Evolutionary conservation across 768 basidiomycete genomes (phyloP), one percentile per base, ranked within the genome.

Genomic region (Pholiota microspora): DNA sequence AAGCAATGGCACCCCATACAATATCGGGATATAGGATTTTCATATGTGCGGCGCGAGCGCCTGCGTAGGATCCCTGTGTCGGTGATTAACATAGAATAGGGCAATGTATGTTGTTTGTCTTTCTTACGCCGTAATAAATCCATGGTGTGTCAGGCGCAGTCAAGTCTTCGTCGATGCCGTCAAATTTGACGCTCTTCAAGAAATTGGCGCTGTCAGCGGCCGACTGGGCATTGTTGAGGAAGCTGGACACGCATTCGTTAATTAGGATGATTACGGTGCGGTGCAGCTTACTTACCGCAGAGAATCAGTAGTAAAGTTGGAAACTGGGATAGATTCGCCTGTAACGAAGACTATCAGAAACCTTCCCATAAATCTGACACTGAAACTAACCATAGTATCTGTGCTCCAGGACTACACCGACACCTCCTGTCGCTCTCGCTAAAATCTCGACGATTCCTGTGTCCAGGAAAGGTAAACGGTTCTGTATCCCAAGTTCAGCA

Each of bases 61-160:
- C 95, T 8, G 94, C 94, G 61, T 96, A 96, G 0, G 91, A 94
- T 7, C 90, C 89, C 87, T 88, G n/a, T n/a, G n/a, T n/a, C n/a
- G n/a, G n/a, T n/a, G n/a, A 60, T 4, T 35, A 31, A 58, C 10
- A 44, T n/a, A 27, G 45, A 7, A 24, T 24, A 6, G 25, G 31
- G 2, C 12, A 18, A 6, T 12, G 13, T 31, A 29, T 8, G 29
- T 18, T 12, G 21, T 38, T 15, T 49, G 53, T 18, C n/a, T 28
- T 2, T 21, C 83, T 36, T 67, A 92, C 94, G 12, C 96, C 96
- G 63, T 96, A 96, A 67, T 96, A 94, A 52, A 94, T 92, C 92
- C 92, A 94, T 7, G 91, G 89, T 1, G 86, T 86, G 25, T 72
- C 73, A 15, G 88, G 82, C 9, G 91, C 80, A 15, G 86, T 88